A percentile compares a stretch with the other conserved stretches of the same genome.
Conservation (phyloP, 805 yeast species). For the Yamadazyma kitorensis region DNA sequence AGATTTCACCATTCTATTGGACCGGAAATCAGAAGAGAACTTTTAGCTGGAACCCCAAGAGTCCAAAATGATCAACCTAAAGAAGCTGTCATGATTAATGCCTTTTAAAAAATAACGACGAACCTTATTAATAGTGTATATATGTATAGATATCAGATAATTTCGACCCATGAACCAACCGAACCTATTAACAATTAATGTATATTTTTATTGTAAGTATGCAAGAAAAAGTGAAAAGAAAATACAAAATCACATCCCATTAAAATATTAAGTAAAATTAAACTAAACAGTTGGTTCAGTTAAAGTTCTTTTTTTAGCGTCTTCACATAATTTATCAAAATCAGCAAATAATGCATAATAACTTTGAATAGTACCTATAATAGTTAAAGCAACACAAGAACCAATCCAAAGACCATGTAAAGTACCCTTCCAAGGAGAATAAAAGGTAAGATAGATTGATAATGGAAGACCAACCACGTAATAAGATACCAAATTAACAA, state of each 20-base stretch:
- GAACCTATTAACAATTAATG: too few relatives aligned
- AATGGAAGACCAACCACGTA: conserved; percentile 64
- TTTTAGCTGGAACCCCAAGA: conserved; percentile 81
- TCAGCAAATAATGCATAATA: conserved; percentile 34
- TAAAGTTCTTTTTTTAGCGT: conserved; percentile 35
- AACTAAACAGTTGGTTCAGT: conserved; percentile 7
- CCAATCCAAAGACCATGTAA: conserved; percentile 68
- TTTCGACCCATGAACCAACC: too few relatives aligned
- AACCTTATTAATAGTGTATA: too few relatives aligned
- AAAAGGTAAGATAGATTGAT: conserved; percentile 53
- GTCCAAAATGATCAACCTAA: conserved; percentile 27
- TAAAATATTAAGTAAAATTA: not conserved
- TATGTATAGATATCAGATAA: too few relatives aligned
- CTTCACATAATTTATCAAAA: conserved; percentile 34
- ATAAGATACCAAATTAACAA: conserved; percentile 54
- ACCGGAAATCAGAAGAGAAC: conserved; percentile 91
- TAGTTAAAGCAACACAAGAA: conserved; percentile 48
- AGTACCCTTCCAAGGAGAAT: conserved; percentile 42
- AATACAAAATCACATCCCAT: not conserved
- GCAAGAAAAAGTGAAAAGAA: not conserved
- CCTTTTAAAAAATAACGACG: conserved; percentile 29
- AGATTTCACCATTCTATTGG: conserved; percentile 87
- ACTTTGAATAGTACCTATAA: conserved; percentile 48
- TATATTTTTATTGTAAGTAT: too few relatives aligned
- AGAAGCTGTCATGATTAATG: conserved; percentile 39